A percentile compares a stretch with the other conserved stretches of the same genome.
Evolutionary conservation across 2,329 filamentous ascomycete species (phyloP).

Genomic region (Neoascochyta sp.): DNA sequence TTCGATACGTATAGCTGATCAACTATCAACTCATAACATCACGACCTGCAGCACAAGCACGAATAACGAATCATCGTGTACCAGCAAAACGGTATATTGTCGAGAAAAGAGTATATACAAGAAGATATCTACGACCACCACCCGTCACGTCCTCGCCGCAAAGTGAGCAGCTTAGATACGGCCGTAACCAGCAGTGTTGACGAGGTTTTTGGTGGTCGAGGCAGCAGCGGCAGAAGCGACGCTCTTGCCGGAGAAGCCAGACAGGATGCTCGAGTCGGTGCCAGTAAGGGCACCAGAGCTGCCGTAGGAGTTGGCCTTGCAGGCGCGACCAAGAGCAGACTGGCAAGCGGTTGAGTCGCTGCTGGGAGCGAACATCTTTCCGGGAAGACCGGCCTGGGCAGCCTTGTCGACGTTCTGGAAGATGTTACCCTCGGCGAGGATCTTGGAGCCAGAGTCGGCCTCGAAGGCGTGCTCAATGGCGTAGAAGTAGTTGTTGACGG

Average conservation of each 20-base stretch:
- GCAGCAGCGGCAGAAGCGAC: slow-evolving; percentile 44
- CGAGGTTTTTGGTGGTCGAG: slow-evolving; percentile 13
- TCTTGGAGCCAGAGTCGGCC: slow-evolving; percentile 35
- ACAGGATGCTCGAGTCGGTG: slow-evolving; percentile 48
- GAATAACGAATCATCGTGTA: too few relatives aligned
- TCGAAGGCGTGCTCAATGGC: slow-evolving; percentile 58
- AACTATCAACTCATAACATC: too few relatives aligned
- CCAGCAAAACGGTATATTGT: too few relatives aligned
- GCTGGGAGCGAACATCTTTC: slow-evolving; percentile 41
- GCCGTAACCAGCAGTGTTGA: slow-evolving; percentile 23
- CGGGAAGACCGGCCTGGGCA: slow-evolving; percentile 42
- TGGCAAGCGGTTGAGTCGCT: slow-evolving; percentile 39
- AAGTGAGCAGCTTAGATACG: slow-evolving; percentile 15
- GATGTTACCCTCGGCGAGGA: slow-evolving; percentile 56
- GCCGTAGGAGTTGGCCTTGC: slow-evolving; percentile 47
- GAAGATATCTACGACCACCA: too few relatives aligned
- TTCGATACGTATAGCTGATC: too few relatives aligned
- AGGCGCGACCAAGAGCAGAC: slow-evolving; percentile 48
- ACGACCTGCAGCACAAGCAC: too few relatives aligned
- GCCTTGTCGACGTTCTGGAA: slow-evolving; percentile 52
- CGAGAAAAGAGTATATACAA: too few relatives aligned
- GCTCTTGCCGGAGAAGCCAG: slow-evolving; percentile 52
- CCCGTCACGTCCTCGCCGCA: too few relatives aligned
- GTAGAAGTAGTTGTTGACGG: slow-evolving; percentile 61
- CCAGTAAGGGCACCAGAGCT: slow-evolving; percentile 25